A percentile compares a stretch with the other conserved stretches of the same genome.
phyloP scores from a whole-genome alignment of 306 rosid species.

The Astragalus membranaceus region DNA sequence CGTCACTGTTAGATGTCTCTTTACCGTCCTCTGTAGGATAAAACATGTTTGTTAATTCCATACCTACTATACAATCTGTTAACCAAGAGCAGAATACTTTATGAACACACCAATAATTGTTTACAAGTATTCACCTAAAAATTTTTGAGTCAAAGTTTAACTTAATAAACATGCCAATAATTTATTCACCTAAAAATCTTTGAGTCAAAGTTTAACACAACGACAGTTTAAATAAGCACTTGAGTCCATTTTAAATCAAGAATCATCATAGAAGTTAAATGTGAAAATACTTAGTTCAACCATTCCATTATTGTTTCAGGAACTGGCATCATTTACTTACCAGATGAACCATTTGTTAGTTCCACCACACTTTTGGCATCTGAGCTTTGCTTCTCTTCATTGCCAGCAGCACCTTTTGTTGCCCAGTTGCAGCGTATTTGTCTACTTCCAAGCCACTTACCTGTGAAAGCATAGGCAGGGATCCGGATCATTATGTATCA shows the following conservation, averaged over 20 bases:
- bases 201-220: background rate
- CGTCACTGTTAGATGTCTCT: conserved; percentile 62
- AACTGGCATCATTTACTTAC: conserved; percentile 33
- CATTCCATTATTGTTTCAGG: background rate
- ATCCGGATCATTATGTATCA: background rate
- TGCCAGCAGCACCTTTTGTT: conserved; percentile 79
- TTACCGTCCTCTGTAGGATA: conserved; percentile 82
- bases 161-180: no score
- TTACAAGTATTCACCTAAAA: conserved; percentile 1
- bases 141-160: no score
- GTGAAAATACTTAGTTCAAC: background rate
- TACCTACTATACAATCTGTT: background rate
- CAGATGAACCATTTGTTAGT: conserved; percentile 86
- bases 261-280: background rate
- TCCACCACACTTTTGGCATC: conserved; percentile 84
- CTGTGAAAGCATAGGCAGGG: conserved; percentile 29
- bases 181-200: background rate
- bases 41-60: conserved; percentile 8
- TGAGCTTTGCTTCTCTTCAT: conserved; percentile 72
- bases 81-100: conserved; percentile 2
- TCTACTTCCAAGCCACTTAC: conserved; percentile 98
- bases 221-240: background rate
- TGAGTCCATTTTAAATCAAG: background rate
- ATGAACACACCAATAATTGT: background rate
- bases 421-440: conserved; percentile 99